Evolutionary conservation across 2,329 filamentous ascomycete species (phyloP), one percentile per base, ranked within the genome.

Genomic region (Pseudocercospora macadamiae): DNA sequence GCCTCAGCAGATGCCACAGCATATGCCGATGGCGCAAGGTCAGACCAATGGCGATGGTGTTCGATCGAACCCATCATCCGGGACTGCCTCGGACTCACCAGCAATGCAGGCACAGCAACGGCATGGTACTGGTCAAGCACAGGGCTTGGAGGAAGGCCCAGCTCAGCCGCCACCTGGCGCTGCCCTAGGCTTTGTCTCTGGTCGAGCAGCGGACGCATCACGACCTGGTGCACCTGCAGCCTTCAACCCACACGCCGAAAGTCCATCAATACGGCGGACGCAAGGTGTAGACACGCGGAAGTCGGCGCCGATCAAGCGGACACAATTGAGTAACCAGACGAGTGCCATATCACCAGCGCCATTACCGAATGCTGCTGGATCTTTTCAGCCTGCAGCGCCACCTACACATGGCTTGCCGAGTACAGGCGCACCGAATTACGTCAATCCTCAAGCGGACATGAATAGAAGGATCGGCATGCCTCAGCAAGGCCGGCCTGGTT

Each of bases 251-350:
- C 75, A 81, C 54, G 76, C 71, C 10, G 79, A 81, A 51, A 79
- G 76, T 61, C 92, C 93, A 0, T 95, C 92, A 0, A 92, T 96
- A 70, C 86, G 91, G 61, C 93, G 93, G 71, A 97, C 93, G 0
- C 89, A 89, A 0, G 93, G 93, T 2, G 83, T 97, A 36, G 91
- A 97, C 69, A 91, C 96, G 70, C 86, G 78, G 19, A 88, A 85
- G 52, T 93, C 89, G 3, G 87, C 88, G 53, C 91, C 92, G 0
- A 77, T 96, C 1, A 83, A 82, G 3, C 83, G 54, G 30, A 55
- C 51, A 32, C 59, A 56, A 37, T 37, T 57, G 19, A 45, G 39
- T 21, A 54, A 37, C 32, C 47, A 37, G 12, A 37, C 56, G 10
- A 55, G 45, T n/a, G 57, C 44, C 21, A 57, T 42, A 23, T 48